Percentiles rank a stretch among this genome's conserved stretches.
phyloP scores from a whole-genome alignment of 208 protist genomes.

The Acanthamoeba quina region DNA sequence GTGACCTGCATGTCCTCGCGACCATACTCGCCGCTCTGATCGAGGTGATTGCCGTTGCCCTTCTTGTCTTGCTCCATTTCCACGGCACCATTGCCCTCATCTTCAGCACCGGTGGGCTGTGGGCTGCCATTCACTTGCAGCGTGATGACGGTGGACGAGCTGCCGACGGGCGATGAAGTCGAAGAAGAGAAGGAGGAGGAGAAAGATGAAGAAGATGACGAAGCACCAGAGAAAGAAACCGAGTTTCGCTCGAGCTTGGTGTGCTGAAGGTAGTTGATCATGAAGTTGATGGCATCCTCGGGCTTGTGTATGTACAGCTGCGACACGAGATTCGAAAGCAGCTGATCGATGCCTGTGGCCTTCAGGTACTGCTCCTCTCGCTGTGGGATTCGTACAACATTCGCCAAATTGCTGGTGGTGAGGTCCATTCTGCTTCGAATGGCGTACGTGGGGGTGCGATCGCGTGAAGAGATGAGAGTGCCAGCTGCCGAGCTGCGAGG shows the following conservation, averaged over 20 bases:
- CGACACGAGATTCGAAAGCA: conserved; percentile 56
- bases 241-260: background rate
- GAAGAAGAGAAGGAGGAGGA: background rate
- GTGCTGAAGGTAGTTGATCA: conserved; percentile 71
- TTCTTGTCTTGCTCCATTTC: conserved; percentile 72
- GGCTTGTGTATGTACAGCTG: conserved; percentile 73
- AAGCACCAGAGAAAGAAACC: background rate
- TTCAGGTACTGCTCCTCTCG: conserved; percentile 69
- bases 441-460: too few species aligned
- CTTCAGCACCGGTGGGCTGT: background rate
- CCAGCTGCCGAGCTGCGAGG: too few species aligned
- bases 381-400: conserved; percentile 2
- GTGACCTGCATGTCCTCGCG: conserved; percentile 53
- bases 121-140: conserved; percentile 12
- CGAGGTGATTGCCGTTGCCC: background rate
- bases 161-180: background rate
- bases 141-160: background rate
- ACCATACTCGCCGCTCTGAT: background rate
- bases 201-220: background rate
- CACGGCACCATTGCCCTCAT: background rate
- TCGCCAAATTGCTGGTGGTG: background rate
- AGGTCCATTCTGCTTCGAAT: too few species aligned
- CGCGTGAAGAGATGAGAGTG: too few species aligned
- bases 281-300: conserved; percentile 38
- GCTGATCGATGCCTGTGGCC: conserved; percentile 33